phyloP scores from a whole-genome alignment of 495 filamentous ascomycete genomes.

The Trichoderma reesei region DNA sequence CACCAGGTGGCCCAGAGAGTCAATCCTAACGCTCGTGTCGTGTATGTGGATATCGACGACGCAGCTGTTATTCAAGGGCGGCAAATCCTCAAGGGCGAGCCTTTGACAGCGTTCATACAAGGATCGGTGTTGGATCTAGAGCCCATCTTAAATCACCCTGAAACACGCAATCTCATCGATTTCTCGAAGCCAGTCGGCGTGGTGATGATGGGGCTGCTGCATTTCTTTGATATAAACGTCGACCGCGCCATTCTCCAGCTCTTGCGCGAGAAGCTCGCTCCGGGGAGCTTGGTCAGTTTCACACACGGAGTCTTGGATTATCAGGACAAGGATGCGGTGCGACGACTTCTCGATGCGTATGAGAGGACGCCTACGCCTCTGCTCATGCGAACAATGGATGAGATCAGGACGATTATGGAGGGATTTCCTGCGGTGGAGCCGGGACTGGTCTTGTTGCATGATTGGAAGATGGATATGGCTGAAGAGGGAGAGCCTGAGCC shows the following conservation, averaged over 20 bases:
- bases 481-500: not conserved
- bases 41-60: not conserved
- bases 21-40: not conserved
- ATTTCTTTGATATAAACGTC: not conserved
- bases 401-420: not conserved
- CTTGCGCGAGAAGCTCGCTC: not conserved
- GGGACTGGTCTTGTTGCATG: not conserved
- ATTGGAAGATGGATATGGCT: constrained; percentile 5
- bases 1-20: constrained; percentile 3
- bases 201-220: not conserved
- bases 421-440: not conserved
- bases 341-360: not conserved
- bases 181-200: constrained; percentile 1
- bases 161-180: not conserved
- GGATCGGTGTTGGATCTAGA: not conserved
- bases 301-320: not conserved
- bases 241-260: not conserved
- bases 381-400: not conserved
- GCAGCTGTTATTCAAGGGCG: not conserved
- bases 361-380: not conserved
- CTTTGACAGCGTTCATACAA: not conserved
- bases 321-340: not conserved
- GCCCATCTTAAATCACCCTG: not conserved
- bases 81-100: not conserved
- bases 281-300: not conserved